Percentiles rank a stretch among this genome's conserved stretches.
Conservation (phyloP, 2,329 filamentous ascomycete species). For the Raffaelea ambrosiae region DNA sequence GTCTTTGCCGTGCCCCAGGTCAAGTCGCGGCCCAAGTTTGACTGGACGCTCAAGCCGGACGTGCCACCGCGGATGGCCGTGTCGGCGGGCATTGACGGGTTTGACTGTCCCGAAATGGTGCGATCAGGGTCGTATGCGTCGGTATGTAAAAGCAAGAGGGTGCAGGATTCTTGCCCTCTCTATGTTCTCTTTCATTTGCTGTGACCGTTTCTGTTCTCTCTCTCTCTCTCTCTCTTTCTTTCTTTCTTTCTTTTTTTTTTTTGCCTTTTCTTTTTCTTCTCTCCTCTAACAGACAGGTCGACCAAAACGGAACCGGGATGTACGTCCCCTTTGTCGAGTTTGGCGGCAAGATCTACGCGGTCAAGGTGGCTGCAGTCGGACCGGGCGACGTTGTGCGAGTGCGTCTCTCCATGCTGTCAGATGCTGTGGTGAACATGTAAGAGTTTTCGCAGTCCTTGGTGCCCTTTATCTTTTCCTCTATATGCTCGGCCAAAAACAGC, state of each 20-base stretch:
- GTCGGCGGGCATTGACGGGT: conserved; percentile 6
- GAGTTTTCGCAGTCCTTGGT: neutral
- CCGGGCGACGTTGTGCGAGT: conserved; percentile 3
- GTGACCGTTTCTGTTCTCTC: too few relatives aligned
- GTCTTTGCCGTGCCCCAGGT: conserved; percentile 5
- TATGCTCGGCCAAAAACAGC: neutral
- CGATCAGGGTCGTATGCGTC: conserved; percentile 7
- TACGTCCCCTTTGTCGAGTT: conserved; percentile 9
- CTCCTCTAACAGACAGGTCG: neutral
- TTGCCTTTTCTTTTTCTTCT: neutral
- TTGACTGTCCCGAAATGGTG: conserved; percentile 6
- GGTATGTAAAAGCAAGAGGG: too few relatives aligned
- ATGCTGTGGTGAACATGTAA: conserved; percentile 5
- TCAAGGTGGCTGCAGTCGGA: conserved; percentile 2
- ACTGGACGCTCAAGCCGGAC: conserved; percentile 3
- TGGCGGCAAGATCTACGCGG: conserved; percentile 1
- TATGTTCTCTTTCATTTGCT: too few relatives aligned
- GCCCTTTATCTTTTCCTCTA: neutral
- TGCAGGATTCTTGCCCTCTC: too few relatives aligned
- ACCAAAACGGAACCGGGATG: conserved; percentile 5
- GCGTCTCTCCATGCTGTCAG: conserved; percentile 2
- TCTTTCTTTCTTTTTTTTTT: neutral
- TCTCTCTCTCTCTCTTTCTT: neutral
- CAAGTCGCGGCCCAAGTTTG: conserved; percentile 3
- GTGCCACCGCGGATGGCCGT: conserved; percentile 9